Percentiles rank a stretch among this genome's conserved stretches.
These are phyloP conservation scores for Raffaelea deltoideospora DNA, from an alignment of 2,329 filamentous ascomycete species.

Conservation along the genomic window DNA sequence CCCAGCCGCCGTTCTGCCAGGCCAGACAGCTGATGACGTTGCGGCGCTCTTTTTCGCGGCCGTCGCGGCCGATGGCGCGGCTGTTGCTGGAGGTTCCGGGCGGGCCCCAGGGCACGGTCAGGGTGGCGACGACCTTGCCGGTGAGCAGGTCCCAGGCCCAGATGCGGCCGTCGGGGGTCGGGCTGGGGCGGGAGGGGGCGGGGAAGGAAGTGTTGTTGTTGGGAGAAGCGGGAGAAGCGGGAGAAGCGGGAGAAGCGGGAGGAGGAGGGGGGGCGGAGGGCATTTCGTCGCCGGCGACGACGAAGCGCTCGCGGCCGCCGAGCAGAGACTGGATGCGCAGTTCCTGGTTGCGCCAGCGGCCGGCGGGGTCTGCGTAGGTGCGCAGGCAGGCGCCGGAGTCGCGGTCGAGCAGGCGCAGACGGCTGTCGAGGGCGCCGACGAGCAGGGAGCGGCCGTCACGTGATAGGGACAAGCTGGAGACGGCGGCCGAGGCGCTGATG, in stretches of 20 bases:
- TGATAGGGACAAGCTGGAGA: constrained; percentile 63
- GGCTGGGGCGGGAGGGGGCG: neutral
- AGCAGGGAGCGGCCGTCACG: constrained; percentile 61
- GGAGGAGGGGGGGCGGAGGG: constrained; percentile 12
- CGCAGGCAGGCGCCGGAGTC: constrained; percentile 57
- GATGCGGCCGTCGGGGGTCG: constrained; percentile 39
- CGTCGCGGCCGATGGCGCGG: constrained; percentile 41
- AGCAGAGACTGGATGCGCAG: constrained; percentile 63
- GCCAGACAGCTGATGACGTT: constrained; percentile 48
- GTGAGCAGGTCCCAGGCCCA: constrained; percentile 76
- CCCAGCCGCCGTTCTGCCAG: constrained; percentile 47
- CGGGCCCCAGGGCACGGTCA: constrained; percentile 41
- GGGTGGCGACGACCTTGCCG: constrained; percentile 48
- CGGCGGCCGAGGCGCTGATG: constrained; percentile 37
- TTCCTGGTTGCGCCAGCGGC: constrained; percentile 44
- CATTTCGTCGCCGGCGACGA: constrained; percentile 68
- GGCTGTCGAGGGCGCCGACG: constrained; percentile 61
- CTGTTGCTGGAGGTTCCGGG: constrained; percentile 26
- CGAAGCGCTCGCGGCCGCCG: constrained; percentile 60
- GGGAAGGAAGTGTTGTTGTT: constrained; percentile 3
- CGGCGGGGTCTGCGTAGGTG: constrained; percentile 32
- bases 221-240: constrained; percentile 10
- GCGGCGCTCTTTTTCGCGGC: constrained; percentile 40
- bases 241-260: constrained; percentile 12
- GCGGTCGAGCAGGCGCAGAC: constrained; percentile 68